phyloP scores from a whole-genome alignment of 495 filamentous ascomycete genomes.

The Podospora bellae-mahoneyi region DNA sequence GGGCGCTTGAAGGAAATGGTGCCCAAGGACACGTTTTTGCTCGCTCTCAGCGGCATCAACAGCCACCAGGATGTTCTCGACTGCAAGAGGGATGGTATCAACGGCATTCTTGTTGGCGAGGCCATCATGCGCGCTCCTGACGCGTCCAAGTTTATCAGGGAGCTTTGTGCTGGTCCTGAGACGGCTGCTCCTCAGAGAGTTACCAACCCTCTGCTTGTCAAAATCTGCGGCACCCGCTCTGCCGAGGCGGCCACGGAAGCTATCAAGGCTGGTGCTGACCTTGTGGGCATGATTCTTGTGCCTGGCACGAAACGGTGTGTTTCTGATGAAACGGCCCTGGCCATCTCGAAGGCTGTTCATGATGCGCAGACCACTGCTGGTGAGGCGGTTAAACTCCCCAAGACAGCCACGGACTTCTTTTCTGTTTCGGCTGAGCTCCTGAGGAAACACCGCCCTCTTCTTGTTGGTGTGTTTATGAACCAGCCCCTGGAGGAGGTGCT shows the following conservation, averaged over 20 bases:
- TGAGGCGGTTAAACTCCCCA: constrained; percentile 16
- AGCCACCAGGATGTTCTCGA: constrained; percentile 85
- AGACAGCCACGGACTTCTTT: constrained; percentile 45
- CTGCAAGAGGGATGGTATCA: constrained; percentile 84
- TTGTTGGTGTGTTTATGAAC: constrained; percentile 93
- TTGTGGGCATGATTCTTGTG: constrained; percentile 90
- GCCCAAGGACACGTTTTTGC: constrained; percentile 80
- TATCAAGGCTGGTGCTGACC: constrained; percentile 82
- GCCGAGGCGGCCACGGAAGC: constrained; percentile 76
- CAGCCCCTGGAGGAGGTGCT: constrained; percentile 81
- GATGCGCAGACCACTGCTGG: constrained; percentile 13
- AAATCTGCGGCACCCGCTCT: constrained; percentile 92
- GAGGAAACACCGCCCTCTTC: constrained; percentile 56
- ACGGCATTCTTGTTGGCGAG: constrained; percentile 91
- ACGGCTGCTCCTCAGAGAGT: constrained; percentile 27
- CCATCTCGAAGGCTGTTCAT: constrained; percentile 77
- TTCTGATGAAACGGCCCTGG: constrained; percentile 66
- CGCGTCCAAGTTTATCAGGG: constrained; percentile 67
- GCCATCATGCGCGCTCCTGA: constrained; percentile 91
- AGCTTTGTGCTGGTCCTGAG: constrained; percentile 64
- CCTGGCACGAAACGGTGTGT: constrained; percentile 76
- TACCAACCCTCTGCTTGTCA: constrained; percentile 61
- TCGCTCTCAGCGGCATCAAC: constrained; percentile 91
- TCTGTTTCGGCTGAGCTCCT: constrained; percentile 38
- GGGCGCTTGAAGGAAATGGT: constrained; percentile 85